Percentiles rank a stretch among this genome's conserved stretches.
Evolutionary conservation across 2,329 filamentous ascomycete species (phyloP).

Genomic region (Diplodia corticola): DNA sequence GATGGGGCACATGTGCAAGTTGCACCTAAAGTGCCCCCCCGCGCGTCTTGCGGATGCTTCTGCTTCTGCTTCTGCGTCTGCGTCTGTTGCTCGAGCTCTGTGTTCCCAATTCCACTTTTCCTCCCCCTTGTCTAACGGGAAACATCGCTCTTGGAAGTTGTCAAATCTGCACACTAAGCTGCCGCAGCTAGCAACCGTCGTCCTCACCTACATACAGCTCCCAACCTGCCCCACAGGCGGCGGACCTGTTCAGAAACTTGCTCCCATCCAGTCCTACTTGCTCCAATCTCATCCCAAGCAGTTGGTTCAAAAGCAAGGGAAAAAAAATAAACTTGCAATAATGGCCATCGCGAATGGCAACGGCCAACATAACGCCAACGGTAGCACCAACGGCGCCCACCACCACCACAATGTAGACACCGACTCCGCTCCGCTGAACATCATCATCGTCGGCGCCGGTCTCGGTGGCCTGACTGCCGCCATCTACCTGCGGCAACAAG

Average conservation of each 20-base stretch:
- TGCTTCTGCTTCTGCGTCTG: not conserved
- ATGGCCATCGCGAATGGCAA: not conserved
- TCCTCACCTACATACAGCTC: not conserved
- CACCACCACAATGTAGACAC: not conserved
- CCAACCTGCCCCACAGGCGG: not conserved
- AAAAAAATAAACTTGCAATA: not conserved
- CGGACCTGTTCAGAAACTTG: not conserved
- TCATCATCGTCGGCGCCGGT: conserved; percentile 47
- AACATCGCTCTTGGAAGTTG: not conserved
- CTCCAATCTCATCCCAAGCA: not conserved
- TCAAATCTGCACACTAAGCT: too few relatives aligned
- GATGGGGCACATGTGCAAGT: not conserved
- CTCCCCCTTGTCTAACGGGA: not conserved
- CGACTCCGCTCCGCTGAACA: conserved; percentile 25
- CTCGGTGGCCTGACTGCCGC: conserved; percentile 57
- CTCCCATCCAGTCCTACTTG: not conserved
- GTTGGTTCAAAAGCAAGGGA: too few relatives aligned
- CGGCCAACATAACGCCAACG: not conserved
- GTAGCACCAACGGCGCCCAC: not conserved
- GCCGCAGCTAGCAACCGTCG: too few relatives aligned
- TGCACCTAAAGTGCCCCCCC: not conserved
- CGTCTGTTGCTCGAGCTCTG: too few relatives aligned
- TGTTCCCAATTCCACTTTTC: not conserved
- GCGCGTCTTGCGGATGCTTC: not conserved
- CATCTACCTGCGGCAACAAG: conserved; percentile 55